These are phyloP conservation scores for Gremmenia infestans DNA, from an alignment of 2,329 filamentous ascomycete genomes.

Conservation along the genomic window DNA sequence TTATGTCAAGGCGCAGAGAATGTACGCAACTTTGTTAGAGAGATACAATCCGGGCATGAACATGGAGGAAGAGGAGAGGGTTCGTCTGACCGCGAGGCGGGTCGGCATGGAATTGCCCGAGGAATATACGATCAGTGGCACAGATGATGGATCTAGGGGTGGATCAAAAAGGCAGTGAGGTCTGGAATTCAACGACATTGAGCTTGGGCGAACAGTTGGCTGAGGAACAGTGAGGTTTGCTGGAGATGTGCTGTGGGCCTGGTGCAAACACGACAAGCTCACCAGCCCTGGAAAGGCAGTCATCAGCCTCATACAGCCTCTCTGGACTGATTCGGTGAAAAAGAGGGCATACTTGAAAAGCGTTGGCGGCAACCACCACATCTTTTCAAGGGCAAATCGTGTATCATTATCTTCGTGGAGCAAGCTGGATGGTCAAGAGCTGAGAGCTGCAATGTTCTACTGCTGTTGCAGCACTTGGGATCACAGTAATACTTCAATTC, in stretches of 20 bases:
- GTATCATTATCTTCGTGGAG: neutral
- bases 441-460: neutral
- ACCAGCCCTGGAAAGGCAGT: neutral
- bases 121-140: slow-evolving; percentile 39
- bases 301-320: neutral
- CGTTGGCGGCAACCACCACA: neutral
- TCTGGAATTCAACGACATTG: neutral
- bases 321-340: neutral
- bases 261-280: neutral
- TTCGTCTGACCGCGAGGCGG: slow-evolving; percentile 75
- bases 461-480: neutral
- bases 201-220: neutral
- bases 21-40: slow-evolving; percentile 76
- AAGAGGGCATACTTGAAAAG: too few species aligned
- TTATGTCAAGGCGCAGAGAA: slow-evolving; percentile 80
- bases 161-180: neutral
- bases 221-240: neutral
- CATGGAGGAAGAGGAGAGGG: slow-evolving; percentile 79
- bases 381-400: neutral
- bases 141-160: neutral
- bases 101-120: slow-evolving; percentile 86
- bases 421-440: neutral
- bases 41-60: slow-evolving; percentile 91
- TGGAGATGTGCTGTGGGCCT: neutral
- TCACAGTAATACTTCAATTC: neutral